phyloP scores from a whole-genome alignment of 1,139 yeast genomes.

The Magnusiomyces tetraspermus region DNA sequence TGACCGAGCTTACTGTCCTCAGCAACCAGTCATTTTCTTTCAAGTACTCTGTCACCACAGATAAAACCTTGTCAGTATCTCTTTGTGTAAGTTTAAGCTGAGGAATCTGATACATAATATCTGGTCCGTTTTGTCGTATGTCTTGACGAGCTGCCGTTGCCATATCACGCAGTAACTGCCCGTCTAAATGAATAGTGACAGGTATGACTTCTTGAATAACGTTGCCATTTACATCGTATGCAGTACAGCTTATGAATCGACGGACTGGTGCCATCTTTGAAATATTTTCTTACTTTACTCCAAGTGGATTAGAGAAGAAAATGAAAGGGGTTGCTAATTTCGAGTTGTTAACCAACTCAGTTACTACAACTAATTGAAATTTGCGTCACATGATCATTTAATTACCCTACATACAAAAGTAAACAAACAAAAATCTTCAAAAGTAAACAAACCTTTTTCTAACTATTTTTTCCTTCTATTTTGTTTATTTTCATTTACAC shows the following conservation, averaged over 20 bases:
- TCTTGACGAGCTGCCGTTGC: background rate
- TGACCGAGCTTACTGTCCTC: background rate
- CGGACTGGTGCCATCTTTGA: background rate
- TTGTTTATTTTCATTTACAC: too few species aligned
- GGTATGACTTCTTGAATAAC: background rate
- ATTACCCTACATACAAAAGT: background rate
- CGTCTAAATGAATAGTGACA: background rate
- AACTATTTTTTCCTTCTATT: background rate
- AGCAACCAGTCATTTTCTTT: background rate
- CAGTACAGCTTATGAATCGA: background rate
- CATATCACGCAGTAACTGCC: background rate
- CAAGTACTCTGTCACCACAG: background rate
- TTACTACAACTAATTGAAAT: too few species aligned
- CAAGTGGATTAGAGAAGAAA: background rate
- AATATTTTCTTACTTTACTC: background rate
- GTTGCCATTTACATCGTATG: background rate
- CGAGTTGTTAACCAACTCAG: too few species aligned
- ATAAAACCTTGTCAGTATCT: background rate
- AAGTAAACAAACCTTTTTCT: background rate
- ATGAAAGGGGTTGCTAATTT: too few species aligned
- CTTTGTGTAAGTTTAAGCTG: background rate
- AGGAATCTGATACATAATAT: background rate
- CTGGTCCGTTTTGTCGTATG: background rate
- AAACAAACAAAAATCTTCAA: background rate
- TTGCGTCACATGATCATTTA: background rate